A percentile compares a stretch with the other conserved stretches of the same genome.
These are phyloP conservation scores for Colletotrichum gloeosporioides DNA, from an alignment of 2,329 filamentous ascomycete genomes.

Conservation along the genomic window DNA sequence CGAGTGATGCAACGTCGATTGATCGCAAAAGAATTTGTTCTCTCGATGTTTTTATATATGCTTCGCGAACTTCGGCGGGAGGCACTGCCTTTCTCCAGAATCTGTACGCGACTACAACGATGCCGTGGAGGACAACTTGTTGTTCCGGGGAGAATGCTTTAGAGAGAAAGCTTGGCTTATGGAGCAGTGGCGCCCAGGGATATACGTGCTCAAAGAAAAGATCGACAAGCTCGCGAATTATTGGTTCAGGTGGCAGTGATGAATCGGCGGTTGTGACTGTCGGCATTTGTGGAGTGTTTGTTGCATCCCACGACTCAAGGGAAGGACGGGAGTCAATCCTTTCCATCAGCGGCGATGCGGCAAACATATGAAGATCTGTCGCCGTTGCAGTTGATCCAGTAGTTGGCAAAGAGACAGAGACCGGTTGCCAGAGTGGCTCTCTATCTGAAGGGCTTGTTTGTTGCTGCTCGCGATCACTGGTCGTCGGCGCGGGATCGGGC, in stretches of 20 bases:
- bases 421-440: neutral
- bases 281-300: neutral
- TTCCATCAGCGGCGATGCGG: neutral
- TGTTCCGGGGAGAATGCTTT: neutral
- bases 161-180: neutral
- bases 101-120: neutral
- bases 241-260: neutral
- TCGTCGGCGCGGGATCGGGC: neutral
- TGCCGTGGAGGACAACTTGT: neutral
- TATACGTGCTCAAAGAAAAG: neutral
- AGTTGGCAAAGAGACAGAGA: neutral
- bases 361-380: neutral
- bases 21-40: neutral
- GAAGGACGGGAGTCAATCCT: neutral
- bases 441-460: neutral
- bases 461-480: neutral
- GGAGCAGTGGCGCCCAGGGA: neutral
- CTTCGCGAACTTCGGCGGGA: neutral
- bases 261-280: neutral
- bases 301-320: neutral
- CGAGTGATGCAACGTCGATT: neutral
- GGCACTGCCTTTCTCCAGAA: neutral
- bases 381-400: neutral
- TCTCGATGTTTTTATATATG: neutral
- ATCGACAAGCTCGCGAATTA: neutral